These are phyloP conservation scores for Pyrenophora tritici-repentis DNA, from an alignment of 2,329 filamentous ascomycete genomes.

Conservation along the genomic window DNA sequence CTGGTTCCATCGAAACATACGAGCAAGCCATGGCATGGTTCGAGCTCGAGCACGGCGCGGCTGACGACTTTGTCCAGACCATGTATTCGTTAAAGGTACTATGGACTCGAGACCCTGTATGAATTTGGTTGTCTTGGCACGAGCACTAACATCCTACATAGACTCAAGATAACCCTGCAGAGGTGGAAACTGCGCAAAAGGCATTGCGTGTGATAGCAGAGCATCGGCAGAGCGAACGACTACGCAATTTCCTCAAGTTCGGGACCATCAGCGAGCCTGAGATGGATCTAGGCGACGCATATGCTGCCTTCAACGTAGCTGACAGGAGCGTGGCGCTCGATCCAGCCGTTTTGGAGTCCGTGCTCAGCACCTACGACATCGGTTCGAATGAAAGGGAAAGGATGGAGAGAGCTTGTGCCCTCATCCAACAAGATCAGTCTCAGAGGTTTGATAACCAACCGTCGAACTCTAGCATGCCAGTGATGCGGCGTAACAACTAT, in stretches of 20 bases:
- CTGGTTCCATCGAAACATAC: conserved; percentile 64
- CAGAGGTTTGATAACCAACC: conserved; percentile 26
- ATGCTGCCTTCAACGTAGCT: conserved; percentile 50
- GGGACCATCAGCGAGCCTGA: conserved; percentile 55
- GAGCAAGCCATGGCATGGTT: conserved; percentile 68
- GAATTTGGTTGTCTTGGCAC: not conserved
- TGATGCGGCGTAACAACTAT: conserved; percentile 29
- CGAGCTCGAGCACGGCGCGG: conserved; percentile 53
- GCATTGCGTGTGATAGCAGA: conserved; percentile 65
- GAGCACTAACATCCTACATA: conserved; percentile 32
- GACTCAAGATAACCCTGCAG: conserved; percentile 57
- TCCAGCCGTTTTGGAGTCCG: conserved; percentile 45
- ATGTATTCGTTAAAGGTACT: conserved; percentile 62
- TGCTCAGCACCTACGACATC: conserved; percentile 46
- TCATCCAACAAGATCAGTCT: conserved; percentile 48
- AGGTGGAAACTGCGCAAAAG: conserved; percentile 57
- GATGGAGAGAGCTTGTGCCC: conserved; percentile 54
- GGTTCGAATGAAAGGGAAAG: conserved; percentile 52
- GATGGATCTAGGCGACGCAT: conserved; percentile 57
- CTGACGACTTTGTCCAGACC: conserved; percentile 63
- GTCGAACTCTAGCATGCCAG: conserved; percentile 16
- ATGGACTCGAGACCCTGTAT: not conserved
- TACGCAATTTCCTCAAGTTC: conserved; percentile 59
- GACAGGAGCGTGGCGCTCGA: conserved; percentile 59
- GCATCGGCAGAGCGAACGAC: conserved; percentile 58